phyloP scores from a whole-genome alignment of 139 green algal genomes.

The Trebouxia sp. region DNA sequence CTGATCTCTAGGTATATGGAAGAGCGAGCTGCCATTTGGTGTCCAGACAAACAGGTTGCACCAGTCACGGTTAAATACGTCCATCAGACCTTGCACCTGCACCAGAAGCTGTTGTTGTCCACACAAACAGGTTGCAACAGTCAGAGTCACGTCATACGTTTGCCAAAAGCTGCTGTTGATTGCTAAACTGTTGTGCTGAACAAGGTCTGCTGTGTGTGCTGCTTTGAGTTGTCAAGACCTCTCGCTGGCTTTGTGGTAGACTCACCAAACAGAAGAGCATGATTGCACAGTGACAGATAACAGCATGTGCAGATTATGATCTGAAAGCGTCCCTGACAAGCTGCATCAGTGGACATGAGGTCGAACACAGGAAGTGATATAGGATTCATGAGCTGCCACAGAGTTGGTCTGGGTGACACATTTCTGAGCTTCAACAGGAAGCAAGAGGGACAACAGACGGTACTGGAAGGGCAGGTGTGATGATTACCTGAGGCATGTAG shows the following conservation, averaged over 20 bases:
- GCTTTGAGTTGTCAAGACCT: too few relatives aligned
- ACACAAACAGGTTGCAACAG: not conserved
- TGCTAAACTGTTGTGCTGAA: too few relatives aligned
- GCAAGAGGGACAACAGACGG: not conserved
- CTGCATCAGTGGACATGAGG: not conserved
- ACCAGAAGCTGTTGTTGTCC: too few relatives aligned
- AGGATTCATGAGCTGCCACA: too few relatives aligned
- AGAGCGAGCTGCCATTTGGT: slow-evolving; percentile 57
- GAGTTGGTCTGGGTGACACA: not conserved
- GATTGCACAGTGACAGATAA: too few relatives aligned
- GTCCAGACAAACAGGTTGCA: slow-evolving; percentile 70
- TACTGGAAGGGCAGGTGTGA: not conserved
- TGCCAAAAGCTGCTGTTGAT: too few relatives aligned
- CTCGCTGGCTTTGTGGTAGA: too few relatives aligned
- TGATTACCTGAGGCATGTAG: slow-evolving; percentile 69
- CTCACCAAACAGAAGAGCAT: too few relatives aligned
- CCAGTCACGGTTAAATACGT: slow-evolving; percentile 71
- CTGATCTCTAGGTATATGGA: slow-evolving; percentile 61
- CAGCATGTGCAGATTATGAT: too few relatives aligned
- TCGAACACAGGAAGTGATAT: not conserved
- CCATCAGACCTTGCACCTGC: slow-evolving; percentile 69
- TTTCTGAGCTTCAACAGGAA: not conserved
- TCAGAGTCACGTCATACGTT: not conserved
- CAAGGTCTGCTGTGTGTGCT: too few relatives aligned
- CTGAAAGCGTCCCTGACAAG: too few relatives aligned